These are phyloP conservation scores for Plantago ovata DNA, from an alignment of 257 asterid genomes.

Conservation along the genomic window DNA sequence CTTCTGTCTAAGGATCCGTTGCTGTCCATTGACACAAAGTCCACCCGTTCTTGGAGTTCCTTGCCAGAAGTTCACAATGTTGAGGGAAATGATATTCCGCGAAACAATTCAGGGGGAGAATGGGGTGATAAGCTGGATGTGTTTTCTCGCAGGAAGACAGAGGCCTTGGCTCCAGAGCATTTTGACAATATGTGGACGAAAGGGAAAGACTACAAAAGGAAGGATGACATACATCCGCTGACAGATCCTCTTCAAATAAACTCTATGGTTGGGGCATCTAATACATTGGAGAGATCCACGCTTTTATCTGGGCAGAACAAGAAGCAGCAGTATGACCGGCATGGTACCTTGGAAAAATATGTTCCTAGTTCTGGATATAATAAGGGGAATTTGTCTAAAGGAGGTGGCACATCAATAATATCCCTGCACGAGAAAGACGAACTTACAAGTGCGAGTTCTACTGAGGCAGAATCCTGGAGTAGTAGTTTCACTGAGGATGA, in stretches of 20 bases:
- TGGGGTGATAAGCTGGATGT: constrained; percentile 80
- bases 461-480: constrained; percentile 64
- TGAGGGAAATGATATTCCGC: constrained; percentile 53
- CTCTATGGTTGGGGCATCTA: constrained; percentile 40
- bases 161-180: constrained; percentile 87
- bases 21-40: constrained; percentile 66
- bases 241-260: constrained; percentile 33
- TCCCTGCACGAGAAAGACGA: constrained; percentile 47
- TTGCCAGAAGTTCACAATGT: constrained; percentile 44
- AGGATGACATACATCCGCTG: constrained; percentile 31
- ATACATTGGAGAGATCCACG: constrained; percentile 42
- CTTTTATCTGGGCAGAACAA: constrained; percentile 26
- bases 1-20: constrained; percentile 76
- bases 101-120: constrained; percentile 67
- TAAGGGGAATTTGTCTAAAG: constrained; percentile 25
- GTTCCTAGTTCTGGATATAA: constrained; percentile 24
- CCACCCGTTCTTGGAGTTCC: constrained; percentile 79
- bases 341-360: constrained; percentile 18
- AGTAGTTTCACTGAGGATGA: constrained; percentile 80
- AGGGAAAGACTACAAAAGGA: constrained; percentile 75
- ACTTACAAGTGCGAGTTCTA: constrained; percentile 33
- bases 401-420: constrained; percentile 14
- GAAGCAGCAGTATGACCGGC: constrained; percentile 17
- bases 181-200: constrained; percentile 96
- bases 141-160: constrained; percentile 70